Evolutionary conservation across 2,329 filamentous ascomycete species (phyloP).

Genomic region (Clarireedia monteithiana): DNA sequence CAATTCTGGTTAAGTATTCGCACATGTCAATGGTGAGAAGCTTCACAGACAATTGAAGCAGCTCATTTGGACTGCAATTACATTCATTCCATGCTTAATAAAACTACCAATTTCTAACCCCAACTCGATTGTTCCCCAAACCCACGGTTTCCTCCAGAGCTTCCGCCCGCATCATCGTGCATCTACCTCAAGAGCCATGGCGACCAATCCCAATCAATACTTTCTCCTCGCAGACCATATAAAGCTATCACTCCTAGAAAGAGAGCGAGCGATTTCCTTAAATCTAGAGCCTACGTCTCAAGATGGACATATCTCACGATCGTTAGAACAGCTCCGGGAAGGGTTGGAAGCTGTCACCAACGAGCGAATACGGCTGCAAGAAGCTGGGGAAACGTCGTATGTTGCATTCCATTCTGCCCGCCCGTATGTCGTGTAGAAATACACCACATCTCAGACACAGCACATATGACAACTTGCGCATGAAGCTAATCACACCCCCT

Average conservation of each 20-base stretch:
- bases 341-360: constrained; percentile 64
- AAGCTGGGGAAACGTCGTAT: constrained; percentile 56
- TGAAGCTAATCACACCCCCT: background rate
- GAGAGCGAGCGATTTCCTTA: constrained; percentile 75
- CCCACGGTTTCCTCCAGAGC: background rate
- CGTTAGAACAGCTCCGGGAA: constrained; percentile 76
- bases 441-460: background rate
- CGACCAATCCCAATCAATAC: constrained; percentile 61
- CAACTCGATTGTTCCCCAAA: background rate
- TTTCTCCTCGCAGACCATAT: constrained; percentile 93
- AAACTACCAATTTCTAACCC: background rate
- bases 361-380: constrained; percentile 56
- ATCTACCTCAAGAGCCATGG: constrained; percentile 33
- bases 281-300: constrained; percentile 65
- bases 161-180: background rate
- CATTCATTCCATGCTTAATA: background rate
- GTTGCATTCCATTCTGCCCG: constrained; percentile 14
- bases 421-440: background rate
- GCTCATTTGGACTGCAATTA: background rate
- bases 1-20: no score
- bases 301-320: constrained; percentile 82
- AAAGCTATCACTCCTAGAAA: constrained; percentile 89
- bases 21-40: background rate
- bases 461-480: background rate
- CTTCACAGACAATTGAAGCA: background rate